phyloP scores from a whole-genome alignment of 306 rosid genomes.

The Cucumis sativus region DNA sequence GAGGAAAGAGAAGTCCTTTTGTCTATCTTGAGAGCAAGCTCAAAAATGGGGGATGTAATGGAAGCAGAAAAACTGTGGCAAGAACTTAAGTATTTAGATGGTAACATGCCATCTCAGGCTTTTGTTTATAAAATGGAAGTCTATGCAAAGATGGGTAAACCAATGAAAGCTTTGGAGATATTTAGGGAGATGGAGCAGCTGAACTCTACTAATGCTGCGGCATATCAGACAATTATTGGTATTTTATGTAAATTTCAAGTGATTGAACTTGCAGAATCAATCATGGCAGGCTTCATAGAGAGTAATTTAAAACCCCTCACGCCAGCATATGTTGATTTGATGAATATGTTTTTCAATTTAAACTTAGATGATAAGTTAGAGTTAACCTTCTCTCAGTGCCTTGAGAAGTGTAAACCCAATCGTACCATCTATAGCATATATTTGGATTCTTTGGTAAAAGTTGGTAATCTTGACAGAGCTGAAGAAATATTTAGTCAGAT shows the following conservation, averaged over 20 bases:
- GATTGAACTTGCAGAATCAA: conserved; percentile 56
- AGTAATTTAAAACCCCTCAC: conserved; percentile 60
- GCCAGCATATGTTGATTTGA: conserved; percentile 51
- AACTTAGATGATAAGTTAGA: conserved; percentile 54
- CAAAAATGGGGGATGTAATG: conserved; percentile 52
- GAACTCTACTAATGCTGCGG: conserved; percentile 33
- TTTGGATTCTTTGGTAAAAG: conserved; percentile 76
- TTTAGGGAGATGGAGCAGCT: conserved; percentile 63
- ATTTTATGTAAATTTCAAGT: conserved; percentile 63
- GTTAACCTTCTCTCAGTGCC: conserved; percentile 51
- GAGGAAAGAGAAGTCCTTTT: conserved; percentile 62
- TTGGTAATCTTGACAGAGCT: conserved; percentile 58
- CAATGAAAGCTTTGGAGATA: conserved; percentile 45
- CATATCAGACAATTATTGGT: conserved; percentile 60
- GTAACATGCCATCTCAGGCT: conserved; percentile 43
- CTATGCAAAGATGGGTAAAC: conserved; percentile 58
- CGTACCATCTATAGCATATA: conserved; percentile 53
- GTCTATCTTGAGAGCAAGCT: conserved; percentile 69
- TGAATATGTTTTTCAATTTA: conserved; percentile 64
- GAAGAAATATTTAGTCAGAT: conserved; percentile 55
- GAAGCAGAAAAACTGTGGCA: conserved; percentile 64
- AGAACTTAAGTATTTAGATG: conserved; percentile 35
- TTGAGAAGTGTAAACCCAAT: conserved; percentile 64
- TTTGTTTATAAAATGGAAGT: conserved; percentile 83
- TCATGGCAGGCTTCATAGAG: conserved; percentile 48